Evolutionary conservation across 2,329 filamentous ascomycete species (phyloP).

Genomic region (Penicillium sp.): DNA sequence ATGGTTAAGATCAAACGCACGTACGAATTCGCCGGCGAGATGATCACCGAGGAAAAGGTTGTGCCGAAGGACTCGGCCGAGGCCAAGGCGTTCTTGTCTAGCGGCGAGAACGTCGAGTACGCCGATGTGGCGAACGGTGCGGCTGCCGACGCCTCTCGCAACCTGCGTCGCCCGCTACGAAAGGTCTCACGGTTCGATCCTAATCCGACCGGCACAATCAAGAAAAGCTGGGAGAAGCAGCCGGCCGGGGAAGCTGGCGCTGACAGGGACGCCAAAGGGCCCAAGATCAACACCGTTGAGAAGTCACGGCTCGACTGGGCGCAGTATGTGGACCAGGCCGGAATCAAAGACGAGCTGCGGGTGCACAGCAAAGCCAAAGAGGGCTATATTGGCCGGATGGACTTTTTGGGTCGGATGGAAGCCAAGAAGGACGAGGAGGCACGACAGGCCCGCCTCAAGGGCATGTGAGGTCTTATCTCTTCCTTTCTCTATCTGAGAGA

Average conservation of each 20-base stretch:
- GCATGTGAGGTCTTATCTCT: conserved; percentile 23
- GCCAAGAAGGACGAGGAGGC: conserved; percentile 56
- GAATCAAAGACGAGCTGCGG: conserved; percentile 60
- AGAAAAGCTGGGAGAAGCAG: conserved; percentile 46
- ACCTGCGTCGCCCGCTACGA: conserved; percentile 41
- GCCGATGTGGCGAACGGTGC: conserved; percentile 22
- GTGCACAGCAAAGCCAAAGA: conserved; percentile 61
- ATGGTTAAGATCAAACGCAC: conserved; percentile 56
- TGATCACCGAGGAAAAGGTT: conserved; percentile 53
- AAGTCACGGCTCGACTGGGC: conserved; percentile 66
- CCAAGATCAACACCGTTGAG: conserved; percentile 65
- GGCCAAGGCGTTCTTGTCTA: conserved; percentile 53
- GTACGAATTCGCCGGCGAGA: conserved; percentile 58
- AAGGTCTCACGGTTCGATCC: conserved; percentile 49
- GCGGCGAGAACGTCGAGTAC: conserved; percentile 38
- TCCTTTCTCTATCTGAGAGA: conserved; percentile 1
- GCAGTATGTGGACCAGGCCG: conserved; percentile 59
- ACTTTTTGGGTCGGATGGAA: conserved; percentile 60
- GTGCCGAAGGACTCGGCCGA: conserved; percentile 55
- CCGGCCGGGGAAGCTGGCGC: conserved; percentile 23
- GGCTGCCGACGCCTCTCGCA: conserved; percentile 18
- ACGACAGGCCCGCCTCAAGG: conserved; percentile 50
- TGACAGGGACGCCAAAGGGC: conserved; percentile 44
- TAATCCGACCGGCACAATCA: conserved; percentile 43
- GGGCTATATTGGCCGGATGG: conserved; percentile 60